These are phyloP conservation scores for Periconia macrospinosa DNA, from an alignment of 2,329 filamentous ascomycete genomes.

Conservation along the genomic window DNA sequence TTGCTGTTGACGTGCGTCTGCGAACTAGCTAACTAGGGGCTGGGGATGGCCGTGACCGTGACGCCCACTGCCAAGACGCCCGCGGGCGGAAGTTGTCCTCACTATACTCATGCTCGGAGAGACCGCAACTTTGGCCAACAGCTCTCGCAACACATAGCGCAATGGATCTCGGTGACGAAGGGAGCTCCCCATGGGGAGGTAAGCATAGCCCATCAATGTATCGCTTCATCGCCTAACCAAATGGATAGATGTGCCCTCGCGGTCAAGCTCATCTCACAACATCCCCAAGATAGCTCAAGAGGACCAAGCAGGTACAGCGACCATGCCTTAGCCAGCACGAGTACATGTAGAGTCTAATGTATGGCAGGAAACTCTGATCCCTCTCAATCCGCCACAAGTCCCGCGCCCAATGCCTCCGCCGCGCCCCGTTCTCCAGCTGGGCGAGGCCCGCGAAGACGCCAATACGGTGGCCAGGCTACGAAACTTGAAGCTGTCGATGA, in stretches of 20 bases:
- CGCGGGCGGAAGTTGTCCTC: conserved; percentile 1
- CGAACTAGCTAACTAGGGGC: too few relatives aligned
- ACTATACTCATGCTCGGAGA: conserved; percentile 1
- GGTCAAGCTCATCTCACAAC: conserved; percentile 46
- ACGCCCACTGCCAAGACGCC: conserved; percentile 8
- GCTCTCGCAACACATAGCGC: conserved; percentile 15
- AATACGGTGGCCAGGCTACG: conserved; percentile 73
- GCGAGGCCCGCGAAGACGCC: conserved; percentile 57
- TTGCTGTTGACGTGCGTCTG: not conserved
- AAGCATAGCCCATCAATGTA: conserved; percentile 5
- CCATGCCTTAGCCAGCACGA: not conserved
- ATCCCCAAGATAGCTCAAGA: conserved; percentile 41
- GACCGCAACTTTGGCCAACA: conserved; percentile 5
- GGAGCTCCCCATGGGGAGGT: conserved; percentile 48
- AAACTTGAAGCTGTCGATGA: conserved; percentile 77
- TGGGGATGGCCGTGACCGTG: not conserved
- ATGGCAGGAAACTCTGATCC: conserved; percentile 13
- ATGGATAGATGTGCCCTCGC: conserved; percentile 50
- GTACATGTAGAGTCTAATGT: conserved; percentile 2
- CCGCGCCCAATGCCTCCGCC: conserved; percentile 42
- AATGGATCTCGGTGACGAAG: conserved; percentile 49
- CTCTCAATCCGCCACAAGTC: conserved; percentile 20
- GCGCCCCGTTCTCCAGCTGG: conserved; percentile 52
- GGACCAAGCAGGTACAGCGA: conserved; percentile 29
- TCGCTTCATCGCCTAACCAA: not conserved